Evolutionary conservation across 75 land plant species (phyloP).

Genomic region (Gnetum montanum): DNA sequence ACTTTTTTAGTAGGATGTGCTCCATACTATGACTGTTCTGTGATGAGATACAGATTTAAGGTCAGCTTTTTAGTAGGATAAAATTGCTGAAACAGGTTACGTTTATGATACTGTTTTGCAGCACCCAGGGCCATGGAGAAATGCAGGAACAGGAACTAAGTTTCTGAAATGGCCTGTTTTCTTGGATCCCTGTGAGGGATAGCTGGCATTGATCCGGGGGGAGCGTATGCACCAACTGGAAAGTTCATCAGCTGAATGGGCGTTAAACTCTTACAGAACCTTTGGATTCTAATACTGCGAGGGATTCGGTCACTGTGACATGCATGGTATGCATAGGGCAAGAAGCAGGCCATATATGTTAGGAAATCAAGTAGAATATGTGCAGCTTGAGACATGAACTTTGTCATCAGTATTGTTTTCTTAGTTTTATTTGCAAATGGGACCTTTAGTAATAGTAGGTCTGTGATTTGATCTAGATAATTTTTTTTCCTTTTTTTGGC

Average conservation of each 20-base stretch:
- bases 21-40: no score
- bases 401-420: slow-evolving; percentile 5
- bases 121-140: slow-evolving; percentile 50
- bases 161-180: slow-evolving; percentile 1
- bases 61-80: no score
- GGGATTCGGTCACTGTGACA: slow-evolving; percentile 1
- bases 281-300: background rate
- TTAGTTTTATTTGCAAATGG: background rate
- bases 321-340: slow-evolving; percentile 9
- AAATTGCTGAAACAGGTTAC: no score
- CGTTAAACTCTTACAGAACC: background rate
- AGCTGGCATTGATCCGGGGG: background rate
- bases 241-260: background rate
- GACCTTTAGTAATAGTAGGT: background rate
- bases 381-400: background rate
- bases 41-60: no score
- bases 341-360: slow-evolving; percentile 9
- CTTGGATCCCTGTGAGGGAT: slow-evolving; percentile 6
- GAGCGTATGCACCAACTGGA: background rate
- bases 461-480: slow-evolving; percentile 7
- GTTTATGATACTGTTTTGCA: no score
- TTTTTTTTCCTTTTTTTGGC: no score
- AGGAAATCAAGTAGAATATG: background rate
- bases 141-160: slow-evolving; percentile 32
- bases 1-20: no score